phyloP scores from a whole-genome alignment of 2,329 filamentous ascomycete species.

The Annulohypoxylon truncatum region DNA sequence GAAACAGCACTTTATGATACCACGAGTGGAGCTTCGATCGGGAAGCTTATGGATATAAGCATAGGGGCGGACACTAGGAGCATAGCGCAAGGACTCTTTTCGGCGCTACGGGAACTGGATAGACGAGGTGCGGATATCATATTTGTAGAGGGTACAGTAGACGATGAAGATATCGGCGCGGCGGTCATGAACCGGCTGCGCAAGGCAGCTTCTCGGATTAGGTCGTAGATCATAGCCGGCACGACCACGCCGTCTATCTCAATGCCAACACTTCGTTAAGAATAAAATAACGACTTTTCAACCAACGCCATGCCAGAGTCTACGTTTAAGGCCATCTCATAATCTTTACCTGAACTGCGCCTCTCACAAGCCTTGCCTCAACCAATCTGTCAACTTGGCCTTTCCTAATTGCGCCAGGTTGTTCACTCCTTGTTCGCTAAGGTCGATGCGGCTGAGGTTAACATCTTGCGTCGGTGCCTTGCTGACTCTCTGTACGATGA shows the following conservation, averaged over 20 bases:
- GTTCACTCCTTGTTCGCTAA: conserved; percentile 94
- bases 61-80: conserved; percentile 76
- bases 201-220: conserved; percentile 76
- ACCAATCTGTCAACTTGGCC: conserved; percentile 88
- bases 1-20: conserved; percentile 55
- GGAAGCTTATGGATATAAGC: conserved; percentile 73
- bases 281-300: conserved; percentile 43
- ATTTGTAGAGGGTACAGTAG: conserved; percentile 88
- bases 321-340: conserved; percentile 40
- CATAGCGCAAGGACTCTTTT: conserved; percentile 90
- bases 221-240: conserved; percentile 57
- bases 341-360: conserved; percentile 25
- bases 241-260: conserved; percentile 33
- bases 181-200: conserved; percentile 87
- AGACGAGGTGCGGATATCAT: conserved; percentile 82
- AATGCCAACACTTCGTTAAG: conserved; percentile 41
- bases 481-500: conserved; percentile 92
- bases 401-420: conserved; percentile 95
- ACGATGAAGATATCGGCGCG: conserved; percentile 83
- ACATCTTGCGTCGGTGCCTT: conserved; percentile 91
- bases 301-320: conserved; percentile 48
- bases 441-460: conserved; percentile 91
- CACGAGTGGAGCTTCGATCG: conserved; percentile 49
- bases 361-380: conserved; percentile 81
- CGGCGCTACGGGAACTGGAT: conserved; percentile 86